Percentiles rank a stretch among this genome's conserved stretches.
Conservation (phyloP, 352 stramenopile genomes). For the Pythium apleroticum region DNA sequence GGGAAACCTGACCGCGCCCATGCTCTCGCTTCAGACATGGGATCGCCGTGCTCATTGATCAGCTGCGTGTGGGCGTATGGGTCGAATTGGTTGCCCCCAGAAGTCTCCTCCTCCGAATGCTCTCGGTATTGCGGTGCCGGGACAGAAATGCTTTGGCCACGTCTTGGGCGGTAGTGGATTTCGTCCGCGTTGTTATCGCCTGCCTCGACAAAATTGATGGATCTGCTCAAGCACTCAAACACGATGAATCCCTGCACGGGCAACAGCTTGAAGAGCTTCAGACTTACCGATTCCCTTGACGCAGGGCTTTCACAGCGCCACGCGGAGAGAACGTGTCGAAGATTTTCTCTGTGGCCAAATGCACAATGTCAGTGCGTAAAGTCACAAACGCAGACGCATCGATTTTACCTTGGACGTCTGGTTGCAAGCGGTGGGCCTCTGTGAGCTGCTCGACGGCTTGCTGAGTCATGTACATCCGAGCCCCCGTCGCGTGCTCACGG, state of each 20-base stretch:
- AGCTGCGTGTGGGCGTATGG: constrained; percentile 14
- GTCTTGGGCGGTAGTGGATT: constrained; percentile 2
- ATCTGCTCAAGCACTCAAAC: constrained; percentile 8
- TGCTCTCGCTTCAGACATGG: neutral
- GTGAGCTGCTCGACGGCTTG: constrained; percentile 45
- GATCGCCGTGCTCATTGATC: neutral
- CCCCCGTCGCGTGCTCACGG: constrained; percentile 56
- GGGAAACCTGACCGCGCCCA: constrained; percentile 18
- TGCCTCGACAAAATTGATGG: constrained; percentile 14
- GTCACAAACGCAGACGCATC: neutral
- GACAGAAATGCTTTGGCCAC: constrained; percentile 14
- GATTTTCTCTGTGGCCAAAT: constrained; percentile 38
- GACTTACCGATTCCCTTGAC: constrained; percentile 44
- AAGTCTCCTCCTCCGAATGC: neutral
- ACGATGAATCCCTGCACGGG: neutral
- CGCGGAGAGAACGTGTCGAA: constrained; percentile 69
- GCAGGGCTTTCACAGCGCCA: constrained; percentile 38
- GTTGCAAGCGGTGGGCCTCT: constrained; percentile 32
- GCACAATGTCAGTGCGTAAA: neutral
- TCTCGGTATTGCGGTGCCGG: constrained; percentile 8
- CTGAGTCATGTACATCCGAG: constrained; percentile 52
- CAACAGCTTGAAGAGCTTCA: neutral
- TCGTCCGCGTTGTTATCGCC: constrained; percentile 18
- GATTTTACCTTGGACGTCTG: constrained; percentile 43
- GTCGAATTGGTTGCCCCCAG: constrained; percentile 2